Conservation (phyloP, 768 basidiomycete species). For the Termitomyces sp. region DNA sequence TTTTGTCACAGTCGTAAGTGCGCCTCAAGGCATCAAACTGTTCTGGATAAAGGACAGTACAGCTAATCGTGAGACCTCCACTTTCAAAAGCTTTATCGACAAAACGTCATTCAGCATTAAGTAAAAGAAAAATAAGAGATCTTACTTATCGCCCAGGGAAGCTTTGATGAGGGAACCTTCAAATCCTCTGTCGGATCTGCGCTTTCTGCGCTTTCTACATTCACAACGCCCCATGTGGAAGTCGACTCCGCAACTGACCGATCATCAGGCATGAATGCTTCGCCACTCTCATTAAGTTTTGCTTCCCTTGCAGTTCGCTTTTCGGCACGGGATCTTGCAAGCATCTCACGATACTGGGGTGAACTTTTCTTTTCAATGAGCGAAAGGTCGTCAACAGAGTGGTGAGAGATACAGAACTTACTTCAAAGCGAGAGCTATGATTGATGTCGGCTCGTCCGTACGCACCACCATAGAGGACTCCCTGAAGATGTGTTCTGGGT, state of each 20-base stretch:
- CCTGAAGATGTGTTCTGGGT: conserved; percentile 90
- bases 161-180: conserved; percentile 68
- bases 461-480: conserved; percentile 94
- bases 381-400: background rate
- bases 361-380: conserved; percentile 44
- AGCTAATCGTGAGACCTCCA: conserved; percentile 85
- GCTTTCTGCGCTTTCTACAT: conserved; percentile 63
- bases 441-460: conserved; percentile 96
- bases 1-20: conserved; percentile 91
- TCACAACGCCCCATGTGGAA: conserved; percentile 91
- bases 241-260: conserved; percentile 73
- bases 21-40: conserved; percentile 92
- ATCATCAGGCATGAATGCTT: conserved; percentile 93
- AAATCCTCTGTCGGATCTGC: conserved; percentile 74
- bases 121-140: conserved; percentile 7
- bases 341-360: conserved; percentile 76
- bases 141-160: conserved; percentile 80
- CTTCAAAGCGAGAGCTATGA: conserved; percentile 93
- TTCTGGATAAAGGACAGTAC: conserved; percentile 92
- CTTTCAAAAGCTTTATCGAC: conserved; percentile 75
- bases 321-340: conserved; percentile 70
- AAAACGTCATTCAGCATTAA: conserved; percentile 1
- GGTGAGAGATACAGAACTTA: conserved; percentile 33
- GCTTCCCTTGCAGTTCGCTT: conserved; percentile 62
- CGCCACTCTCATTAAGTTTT: conserved; percentile 57